A percentile compares a stretch with the other conserved stretches of the same genome.
phyloP scores from a whole-genome alignment of 305 asterid genomes.

The Solanum hybrid region DNA sequence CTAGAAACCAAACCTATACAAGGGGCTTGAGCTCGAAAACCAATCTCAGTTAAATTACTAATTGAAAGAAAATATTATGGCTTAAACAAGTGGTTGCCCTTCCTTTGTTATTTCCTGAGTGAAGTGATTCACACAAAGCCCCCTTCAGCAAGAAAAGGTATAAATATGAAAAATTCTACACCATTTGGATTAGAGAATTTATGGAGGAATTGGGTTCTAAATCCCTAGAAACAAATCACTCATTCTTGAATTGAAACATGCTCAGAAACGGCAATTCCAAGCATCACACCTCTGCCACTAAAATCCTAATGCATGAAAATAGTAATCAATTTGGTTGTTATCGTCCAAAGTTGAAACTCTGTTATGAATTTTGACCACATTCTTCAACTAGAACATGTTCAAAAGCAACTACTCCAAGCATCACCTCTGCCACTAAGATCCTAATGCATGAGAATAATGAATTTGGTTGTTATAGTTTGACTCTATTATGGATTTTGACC shows the following conservation, averaged over 20 bases:
- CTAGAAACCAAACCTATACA: not conserved
- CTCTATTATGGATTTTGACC: not conserved
- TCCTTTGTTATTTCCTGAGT: not conserved
- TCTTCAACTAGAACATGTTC: not conserved
- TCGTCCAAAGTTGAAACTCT: not conserved
- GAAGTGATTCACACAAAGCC: not conserved
- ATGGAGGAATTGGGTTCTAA: not conserved
- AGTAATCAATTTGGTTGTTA: not conserved
- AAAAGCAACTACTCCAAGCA: not conserved
- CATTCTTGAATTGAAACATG: not conserved
- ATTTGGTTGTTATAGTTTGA: not conserved
- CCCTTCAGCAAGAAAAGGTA: not conserved
- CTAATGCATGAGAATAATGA: not conserved
- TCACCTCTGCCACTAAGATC: not conserved
- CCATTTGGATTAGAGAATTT: constrained; percentile 1
- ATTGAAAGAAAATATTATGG: not conserved
- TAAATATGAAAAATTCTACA: not conserved
- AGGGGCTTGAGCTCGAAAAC: not conserved
- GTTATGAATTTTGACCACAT: not conserved
- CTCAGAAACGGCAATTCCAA: not conserved
- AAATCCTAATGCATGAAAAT: not conserved
- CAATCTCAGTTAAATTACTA: not conserved
- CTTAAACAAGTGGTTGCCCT: not conserved
- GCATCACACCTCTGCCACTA: not conserved
- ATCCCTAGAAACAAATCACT: not conserved